Percentiles rank a stretch among this genome's conserved stretches.
These are phyloP conservation scores for Hypseocharis bilobata DNA, from an alignment of 441 rosid species.

Conservation along the genomic window DNA sequence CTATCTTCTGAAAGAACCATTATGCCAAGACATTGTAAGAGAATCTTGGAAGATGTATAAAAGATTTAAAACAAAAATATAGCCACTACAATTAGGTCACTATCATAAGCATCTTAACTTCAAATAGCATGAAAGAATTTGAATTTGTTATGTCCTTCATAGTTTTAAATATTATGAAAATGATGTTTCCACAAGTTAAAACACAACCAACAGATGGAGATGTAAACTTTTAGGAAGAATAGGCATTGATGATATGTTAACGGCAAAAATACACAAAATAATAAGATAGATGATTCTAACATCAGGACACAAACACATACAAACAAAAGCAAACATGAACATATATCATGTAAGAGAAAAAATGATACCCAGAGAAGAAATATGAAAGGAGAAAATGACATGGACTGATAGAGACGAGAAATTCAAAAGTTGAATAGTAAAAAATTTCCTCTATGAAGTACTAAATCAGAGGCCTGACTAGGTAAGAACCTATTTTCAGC, in stretches of 20 bases:
- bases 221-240: neutral
- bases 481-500: neutral
- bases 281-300: neutral
- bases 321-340: neutral
- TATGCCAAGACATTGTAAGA: slow-evolving; percentile 12
- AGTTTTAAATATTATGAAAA: no score
- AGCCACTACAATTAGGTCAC: neutral
- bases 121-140: no score
- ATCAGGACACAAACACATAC: neutral
- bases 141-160: no score
- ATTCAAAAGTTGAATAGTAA: neutral
- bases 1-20: slow-evolving; percentile 12
- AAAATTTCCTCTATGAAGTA: neutral
- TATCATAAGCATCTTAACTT: neutral
- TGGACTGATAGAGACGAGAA: neutral
- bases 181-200: no score
- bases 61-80: neutral
- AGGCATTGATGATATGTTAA: neutral
- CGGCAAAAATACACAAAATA: neutral
- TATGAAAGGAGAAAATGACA: no score
- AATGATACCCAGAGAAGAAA: no score
- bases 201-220: neutral
- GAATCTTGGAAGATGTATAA: slow-evolving; percentile 2
- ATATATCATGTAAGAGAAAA: neutral
- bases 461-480: neutral